Percentiles rank a stretch among this genome's conserved stretches.
Evolutionary conservation across 139 green algal genomes (phyloP).

Genomic region (Picochlorum sp.): DNA sequence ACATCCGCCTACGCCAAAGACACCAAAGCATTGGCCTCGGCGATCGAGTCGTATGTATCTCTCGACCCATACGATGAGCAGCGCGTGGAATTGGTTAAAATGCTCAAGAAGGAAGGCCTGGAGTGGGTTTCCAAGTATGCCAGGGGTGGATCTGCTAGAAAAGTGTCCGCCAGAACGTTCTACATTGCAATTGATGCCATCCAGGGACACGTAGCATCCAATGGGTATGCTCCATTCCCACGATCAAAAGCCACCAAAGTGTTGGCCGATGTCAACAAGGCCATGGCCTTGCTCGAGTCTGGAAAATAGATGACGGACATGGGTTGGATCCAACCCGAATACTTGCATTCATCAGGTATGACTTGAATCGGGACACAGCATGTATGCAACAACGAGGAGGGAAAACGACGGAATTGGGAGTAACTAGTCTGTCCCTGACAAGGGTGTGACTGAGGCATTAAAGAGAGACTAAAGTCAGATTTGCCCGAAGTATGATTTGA

Average conservation of each 20-base stretch:
- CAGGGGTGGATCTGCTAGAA: constrained; percentile 38
- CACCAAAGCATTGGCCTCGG: constrained; percentile 5
- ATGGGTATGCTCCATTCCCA: constrained; percentile 43
- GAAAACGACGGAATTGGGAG: no score
- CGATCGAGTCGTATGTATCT: constrained; percentile 3
- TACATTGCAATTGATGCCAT: constrained; percentile 51
- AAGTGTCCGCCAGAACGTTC: constrained; percentile 34
- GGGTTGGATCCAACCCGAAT: no score
- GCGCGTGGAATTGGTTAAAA: constrained; percentile 21
- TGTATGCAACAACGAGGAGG: no score
- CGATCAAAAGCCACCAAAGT: constrained; percentile 30
- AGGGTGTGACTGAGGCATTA: no score
- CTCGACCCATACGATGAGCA: constrained; percentile 1
- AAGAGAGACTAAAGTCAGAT: no score
- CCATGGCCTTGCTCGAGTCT: constrained; percentile 18
- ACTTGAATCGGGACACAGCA: no score
- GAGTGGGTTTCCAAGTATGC: constrained; percentile 47
- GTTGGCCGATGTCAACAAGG: constrained; percentile 22
- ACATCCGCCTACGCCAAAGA: constrained; percentile 8
- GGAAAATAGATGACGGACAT: constrained; percentile 18
- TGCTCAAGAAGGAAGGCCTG: constrained; percentile 33
- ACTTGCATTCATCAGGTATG: no score
- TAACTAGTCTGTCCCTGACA: no score
- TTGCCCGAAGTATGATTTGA: no score
- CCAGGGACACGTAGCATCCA: constrained; percentile 32